Conservation (phyloP, 768 basidiomycete species). For the Lactarius akahatsu region DNA sequence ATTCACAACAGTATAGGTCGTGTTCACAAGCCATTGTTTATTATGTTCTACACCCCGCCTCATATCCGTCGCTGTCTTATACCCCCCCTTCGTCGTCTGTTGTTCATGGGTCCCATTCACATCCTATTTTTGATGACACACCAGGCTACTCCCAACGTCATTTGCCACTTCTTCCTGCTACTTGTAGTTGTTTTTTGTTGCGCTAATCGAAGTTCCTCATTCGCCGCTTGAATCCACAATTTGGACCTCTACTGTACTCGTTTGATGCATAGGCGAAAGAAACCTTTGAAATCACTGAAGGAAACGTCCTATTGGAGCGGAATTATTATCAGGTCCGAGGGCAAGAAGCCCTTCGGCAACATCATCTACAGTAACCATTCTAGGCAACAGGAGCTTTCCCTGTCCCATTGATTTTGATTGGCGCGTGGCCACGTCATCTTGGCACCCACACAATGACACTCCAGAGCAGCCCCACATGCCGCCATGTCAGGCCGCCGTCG, state of each 20-base stretch:
- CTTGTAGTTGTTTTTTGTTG: conserved; percentile 2
- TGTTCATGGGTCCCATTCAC: not conserved
- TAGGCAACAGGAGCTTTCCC: not conserved
- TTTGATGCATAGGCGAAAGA: not conserved
- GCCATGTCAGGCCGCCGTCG: not conserved
- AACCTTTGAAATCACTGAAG: not conserved
- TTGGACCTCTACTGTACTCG: not conserved
- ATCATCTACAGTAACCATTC: not conserved
- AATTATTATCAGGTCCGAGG: not conserved
- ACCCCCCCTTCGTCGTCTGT: not conserved
- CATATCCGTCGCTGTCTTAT: not conserved
- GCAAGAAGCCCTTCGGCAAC: not conserved
- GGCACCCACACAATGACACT: not conserved
- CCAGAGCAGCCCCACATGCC: not conserved
- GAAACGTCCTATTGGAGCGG: not conserved
- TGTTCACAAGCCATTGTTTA: not conserved
- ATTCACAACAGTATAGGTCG: not conserved
- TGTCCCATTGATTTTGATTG: not conserved
- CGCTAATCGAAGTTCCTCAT: not conserved
- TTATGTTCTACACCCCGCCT: not conserved
- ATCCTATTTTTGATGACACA: not conserved
- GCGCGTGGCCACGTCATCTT: not conserved
- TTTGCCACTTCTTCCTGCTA: not conserved
- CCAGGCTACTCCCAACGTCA: not conserved
- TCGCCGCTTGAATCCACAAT: not conserved